A percentile compares a stretch with the other conserved stretches of the same genome.
These are phyloP conservation scores for Uncinocarpus reesii DNA, from an alignment of 2,329 filamentous ascomycete species.

Conservation along the genomic window DNA sequence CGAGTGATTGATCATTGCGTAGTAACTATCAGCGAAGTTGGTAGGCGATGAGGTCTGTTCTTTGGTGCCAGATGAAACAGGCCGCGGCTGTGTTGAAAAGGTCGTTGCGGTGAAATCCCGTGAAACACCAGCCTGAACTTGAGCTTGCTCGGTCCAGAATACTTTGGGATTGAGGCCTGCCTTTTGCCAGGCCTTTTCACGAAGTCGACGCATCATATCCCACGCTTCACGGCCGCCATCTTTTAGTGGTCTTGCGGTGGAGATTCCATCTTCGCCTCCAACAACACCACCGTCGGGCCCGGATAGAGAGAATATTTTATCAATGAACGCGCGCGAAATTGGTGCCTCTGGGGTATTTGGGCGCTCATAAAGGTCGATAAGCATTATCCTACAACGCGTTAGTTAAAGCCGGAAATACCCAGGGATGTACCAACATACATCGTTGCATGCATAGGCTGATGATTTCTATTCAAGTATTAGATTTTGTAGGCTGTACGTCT, in stretches of 20 bases:
- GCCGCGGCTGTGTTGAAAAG: neutral
- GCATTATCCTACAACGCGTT: constrained; percentile 32
- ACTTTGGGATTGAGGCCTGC: constrained; percentile 39
- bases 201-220: constrained; percentile 40
- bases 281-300: constrained; percentile 39
- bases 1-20: constrained; percentile 17
- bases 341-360: constrained; percentile 38
- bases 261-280: constrained; percentile 37
- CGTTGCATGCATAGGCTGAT: constrained; percentile 38
- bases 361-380: constrained; percentile 41
- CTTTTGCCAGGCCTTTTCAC: constrained; percentile 41
- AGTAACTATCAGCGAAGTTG: constrained; percentile 17
- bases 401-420: neutral
- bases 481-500: too few relatives aligned
- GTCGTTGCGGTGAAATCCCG: constrained; percentile 4
- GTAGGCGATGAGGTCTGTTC: constrained; percentile 11
- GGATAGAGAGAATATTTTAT: constrained; percentile 38
- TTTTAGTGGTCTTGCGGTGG: constrained; percentile 35
- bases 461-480: constrained; percentile 22
- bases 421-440: constrained; percentile 23
- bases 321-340: constrained; percentile 38
- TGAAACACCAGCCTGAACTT: constrained; percentile 24
- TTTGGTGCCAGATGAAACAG: constrained; percentile 1
- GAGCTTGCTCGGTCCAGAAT: constrained; percentile 40
- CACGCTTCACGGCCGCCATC: constrained; percentile 42